Percentiles rank a stretch among this genome's conserved stretches.
Conservation (phyloP, 208 protist genomes). For the Endotrypanum monterogeii region DNA sequence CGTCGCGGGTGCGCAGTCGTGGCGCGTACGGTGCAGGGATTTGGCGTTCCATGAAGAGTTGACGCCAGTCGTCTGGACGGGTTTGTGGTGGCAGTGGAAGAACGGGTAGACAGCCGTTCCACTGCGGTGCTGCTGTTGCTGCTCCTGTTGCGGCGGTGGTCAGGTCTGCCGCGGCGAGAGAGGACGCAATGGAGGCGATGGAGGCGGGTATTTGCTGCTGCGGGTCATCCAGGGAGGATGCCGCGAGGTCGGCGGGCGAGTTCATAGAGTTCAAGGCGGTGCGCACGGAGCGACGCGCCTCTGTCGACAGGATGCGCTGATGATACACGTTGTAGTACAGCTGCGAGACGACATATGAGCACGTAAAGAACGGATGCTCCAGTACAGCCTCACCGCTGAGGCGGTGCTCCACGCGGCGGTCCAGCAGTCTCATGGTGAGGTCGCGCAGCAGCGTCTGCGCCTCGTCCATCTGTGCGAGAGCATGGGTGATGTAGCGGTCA, state of each 20-base stretch:
- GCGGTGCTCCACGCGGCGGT: conserved; percentile 56
- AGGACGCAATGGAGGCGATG: neutral
- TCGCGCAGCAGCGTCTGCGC: conserved; percentile 63
- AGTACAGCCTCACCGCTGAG: conserved; percentile 69
- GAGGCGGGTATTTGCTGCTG: neutral
- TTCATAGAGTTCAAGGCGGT: neutral
- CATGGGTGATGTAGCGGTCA: conserved; percentile 40
- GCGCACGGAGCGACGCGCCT: conserved; percentile 4
- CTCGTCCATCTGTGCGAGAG: conserved; percentile 55
- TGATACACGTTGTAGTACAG: conserved; percentile 65
- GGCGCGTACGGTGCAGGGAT: conserved; percentile 70
- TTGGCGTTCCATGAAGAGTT: conserved; percentile 54
- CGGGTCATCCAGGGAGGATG: neutral
- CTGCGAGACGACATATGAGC: conserved; percentile 73
- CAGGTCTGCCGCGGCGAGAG: neutral
- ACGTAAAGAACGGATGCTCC: conserved; percentile 89
- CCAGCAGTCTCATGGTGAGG: conserved; percentile 62
- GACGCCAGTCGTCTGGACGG: conserved; percentile 67
- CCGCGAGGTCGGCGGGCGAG: conserved; percentile 6
- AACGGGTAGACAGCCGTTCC: neutral
- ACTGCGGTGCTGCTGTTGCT: neutral
- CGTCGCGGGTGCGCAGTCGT: conserved; percentile 69
- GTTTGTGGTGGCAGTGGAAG: conserved; percentile 12
- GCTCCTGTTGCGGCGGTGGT: neutral
- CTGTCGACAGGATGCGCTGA: conserved; percentile 18